Evolutionary conservation across 495 filamentous ascomycete species (phyloP).

Genomic region (Chaetomidium leptoderma): DNA sequence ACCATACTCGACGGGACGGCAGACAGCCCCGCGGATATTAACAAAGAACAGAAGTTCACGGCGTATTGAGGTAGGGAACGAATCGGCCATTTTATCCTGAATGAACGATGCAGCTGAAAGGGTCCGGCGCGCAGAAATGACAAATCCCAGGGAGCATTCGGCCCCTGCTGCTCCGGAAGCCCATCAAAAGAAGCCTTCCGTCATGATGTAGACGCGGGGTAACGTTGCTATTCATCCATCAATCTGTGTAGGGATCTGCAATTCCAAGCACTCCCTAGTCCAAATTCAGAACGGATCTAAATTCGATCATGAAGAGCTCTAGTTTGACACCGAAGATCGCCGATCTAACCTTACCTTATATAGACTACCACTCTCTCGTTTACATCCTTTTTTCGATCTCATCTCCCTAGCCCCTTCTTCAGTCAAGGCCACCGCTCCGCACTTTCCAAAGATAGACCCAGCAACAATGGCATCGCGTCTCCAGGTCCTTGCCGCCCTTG

Average conservation of each 20-base stretch:
- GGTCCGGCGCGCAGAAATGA: not conserved
- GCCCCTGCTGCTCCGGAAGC: not conserved
- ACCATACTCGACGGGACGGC: not conserved
- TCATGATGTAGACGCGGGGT: not conserved
- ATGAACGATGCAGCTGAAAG: not conserved
- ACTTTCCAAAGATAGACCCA: not conserved
- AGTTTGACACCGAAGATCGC: too few relatives aligned
- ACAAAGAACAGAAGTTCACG: not conserved
- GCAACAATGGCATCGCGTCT: not conserved
- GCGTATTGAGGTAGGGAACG: not conserved
- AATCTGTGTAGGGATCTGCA: not conserved
- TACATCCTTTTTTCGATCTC: not conserved
- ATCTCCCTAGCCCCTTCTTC: too few relatives aligned
- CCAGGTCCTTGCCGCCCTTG: not conserved
- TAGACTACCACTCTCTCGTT: too few relatives aligned
- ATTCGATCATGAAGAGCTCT: too few relatives aligned
- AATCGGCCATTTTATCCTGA: not conserved
- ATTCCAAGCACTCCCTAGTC: not conserved
- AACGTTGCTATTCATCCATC: not conserved
- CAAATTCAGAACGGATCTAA: not conserved
- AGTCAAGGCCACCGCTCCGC: too few relatives aligned
- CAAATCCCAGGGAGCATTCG: not conserved
- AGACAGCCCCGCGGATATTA: too few relatives aligned
- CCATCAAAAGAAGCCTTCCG: not conserved
- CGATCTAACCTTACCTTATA: too few relatives aligned